These are phyloP conservation scores for Coemansia sp. DNA, from an alignment of 192 early-diverging fungal genomes.

Conservation along the genomic window DNA sequence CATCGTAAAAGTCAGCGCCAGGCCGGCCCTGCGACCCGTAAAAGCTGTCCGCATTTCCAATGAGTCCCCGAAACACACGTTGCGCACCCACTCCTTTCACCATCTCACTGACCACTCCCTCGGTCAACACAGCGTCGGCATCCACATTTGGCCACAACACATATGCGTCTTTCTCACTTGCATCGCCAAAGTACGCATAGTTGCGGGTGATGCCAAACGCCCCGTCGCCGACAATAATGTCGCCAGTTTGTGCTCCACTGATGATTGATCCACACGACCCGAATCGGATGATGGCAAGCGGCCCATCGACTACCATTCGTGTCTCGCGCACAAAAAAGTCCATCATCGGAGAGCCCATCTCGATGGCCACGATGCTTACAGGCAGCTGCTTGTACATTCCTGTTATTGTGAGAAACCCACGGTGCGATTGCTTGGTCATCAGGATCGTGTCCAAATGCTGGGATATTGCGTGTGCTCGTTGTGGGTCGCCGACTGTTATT, in stretches of 20 bases:
- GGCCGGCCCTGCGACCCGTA: slow-evolving; percentile 81
- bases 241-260: slow-evolving; percentile 53
- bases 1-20: slow-evolving; percentile 73
- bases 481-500: slow-evolving; percentile 83
- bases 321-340: slow-evolving; percentile 90
- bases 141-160: slow-evolving; percentile 60
- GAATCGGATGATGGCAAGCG: slow-evolving; percentile 74
- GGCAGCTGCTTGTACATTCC: slow-evolving; percentile 73
- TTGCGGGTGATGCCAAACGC: slow-evolving; percentile 69
- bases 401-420: slow-evolving; percentile 85
- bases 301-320: slow-evolving; percentile 74
- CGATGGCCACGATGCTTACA: slow-evolving; percentile 83
- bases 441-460: slow-evolving; percentile 60
- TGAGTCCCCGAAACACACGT: slow-evolving; percentile 61
- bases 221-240: slow-evolving; percentile 69
- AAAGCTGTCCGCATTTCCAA: slow-evolving; percentile 81
- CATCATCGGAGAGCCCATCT: slow-evolving; percentile 83
- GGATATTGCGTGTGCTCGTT: slow-evolving; percentile 67
- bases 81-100: slow-evolving; percentile 26
- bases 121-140: slow-evolving; percentile 62
- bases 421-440: slow-evolving; percentile 62
- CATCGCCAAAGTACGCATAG: slow-evolving; percentile 65
- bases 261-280: slow-evolving; percentile 85
- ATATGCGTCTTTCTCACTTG: slow-evolving; percentile 59
- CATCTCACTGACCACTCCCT: slow-evolving; percentile 29